Evolutionary conservation across 164 flowering plant genomes (phyloP).

Genomic region (Annona squamosa): DNA sequence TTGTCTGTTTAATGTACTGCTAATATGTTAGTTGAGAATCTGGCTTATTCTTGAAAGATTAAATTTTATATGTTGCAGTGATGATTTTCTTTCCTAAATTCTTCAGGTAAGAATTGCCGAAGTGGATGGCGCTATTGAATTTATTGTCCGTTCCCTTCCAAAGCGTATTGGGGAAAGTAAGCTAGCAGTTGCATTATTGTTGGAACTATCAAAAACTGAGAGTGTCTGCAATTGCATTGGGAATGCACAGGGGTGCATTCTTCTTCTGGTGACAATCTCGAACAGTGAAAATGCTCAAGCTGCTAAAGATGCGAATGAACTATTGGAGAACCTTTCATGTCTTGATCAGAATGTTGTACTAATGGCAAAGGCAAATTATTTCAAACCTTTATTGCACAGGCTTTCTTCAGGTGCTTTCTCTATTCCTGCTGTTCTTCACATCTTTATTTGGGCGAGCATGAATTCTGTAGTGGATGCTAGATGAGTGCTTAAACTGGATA

Average conservation of each 20-base stretch:
- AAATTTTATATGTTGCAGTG: background rate
- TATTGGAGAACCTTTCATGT: constrained; percentile 54
- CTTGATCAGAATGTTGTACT: constrained; percentile 51
- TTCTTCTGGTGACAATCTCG: constrained; percentile 52
- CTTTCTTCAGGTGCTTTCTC: constrained; percentile 50
- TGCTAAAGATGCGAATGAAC: constrained; percentile 42
- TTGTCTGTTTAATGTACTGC: background rate
- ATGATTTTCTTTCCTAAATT: too few species aligned
- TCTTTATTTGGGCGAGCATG: background rate
- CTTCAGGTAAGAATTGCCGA: constrained; percentile 50
- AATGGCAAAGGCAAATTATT: constrained; percentile 73
- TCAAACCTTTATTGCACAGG: constrained; percentile 45
- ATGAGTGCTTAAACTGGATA: background rate
- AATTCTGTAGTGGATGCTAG: background rate
- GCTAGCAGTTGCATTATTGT: constrained; percentile 48
- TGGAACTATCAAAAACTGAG: constrained; percentile 49
- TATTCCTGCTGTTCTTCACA: constrained; percentile 5
- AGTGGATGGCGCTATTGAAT: constrained; percentile 39
- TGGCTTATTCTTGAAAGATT: background rate
- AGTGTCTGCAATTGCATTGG: constrained; percentile 37
- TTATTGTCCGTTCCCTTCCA: constrained; percentile 50
- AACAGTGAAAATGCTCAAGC: constrained; percentile 42
- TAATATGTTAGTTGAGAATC: background rate
- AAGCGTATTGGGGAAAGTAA: constrained; percentile 46
- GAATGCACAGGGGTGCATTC: constrained; percentile 55